Base-by-base conservation (phyloP, 345 rosid species). In the Rhizophora apiculata region DNA sequence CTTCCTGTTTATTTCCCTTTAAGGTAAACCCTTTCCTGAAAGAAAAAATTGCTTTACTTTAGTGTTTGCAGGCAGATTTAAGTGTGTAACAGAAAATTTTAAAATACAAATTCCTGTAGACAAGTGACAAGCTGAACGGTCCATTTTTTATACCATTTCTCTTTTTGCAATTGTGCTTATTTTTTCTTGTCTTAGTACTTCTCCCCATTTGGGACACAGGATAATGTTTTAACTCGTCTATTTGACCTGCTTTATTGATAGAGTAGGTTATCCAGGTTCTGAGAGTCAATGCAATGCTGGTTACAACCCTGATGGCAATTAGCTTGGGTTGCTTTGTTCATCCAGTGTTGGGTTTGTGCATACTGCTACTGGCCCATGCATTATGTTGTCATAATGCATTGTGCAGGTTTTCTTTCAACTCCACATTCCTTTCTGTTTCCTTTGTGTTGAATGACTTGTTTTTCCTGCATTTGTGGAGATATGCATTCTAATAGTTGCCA, bases 261-360 rank as follows among this genome's bases (percentile, higher is more conserved):
- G 72, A 79, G 76, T 92, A 95, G 99, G 94, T 82, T 43, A 70
- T 89, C 63, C 76, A 88, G 85, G 75, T 87, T 79, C 75, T 89
- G 67, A 86, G 86, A 79, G 84, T 82, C 65, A 86, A 89, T 75
- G 81, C 83, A 26, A 81, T 81, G 56, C 70, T 87, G 48, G 79
- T 87, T 71, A 82, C 85, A 63, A 75, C 88, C 68, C 72, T 83
- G 62, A 79, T 63, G 62, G 91, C 92, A 48, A 81, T 86, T 81
- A 68, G 77, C 66, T 79, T 92, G 79, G 93, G 82, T 54, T 81
- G 86, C 79, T 77, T 90, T 65, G 85, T 95, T 72, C 99, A 92
- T 81, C 98, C 98, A 6, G 94, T 96, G 6, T 79, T 95, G 83
- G 96, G 98, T 78, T 83, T 95, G 65, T 81, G 84, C 66, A 74